Evolutionary conservation across 2,329 filamentous ascomycete species (phyloP).

Genomic region (Cadophora sp.): DNA sequence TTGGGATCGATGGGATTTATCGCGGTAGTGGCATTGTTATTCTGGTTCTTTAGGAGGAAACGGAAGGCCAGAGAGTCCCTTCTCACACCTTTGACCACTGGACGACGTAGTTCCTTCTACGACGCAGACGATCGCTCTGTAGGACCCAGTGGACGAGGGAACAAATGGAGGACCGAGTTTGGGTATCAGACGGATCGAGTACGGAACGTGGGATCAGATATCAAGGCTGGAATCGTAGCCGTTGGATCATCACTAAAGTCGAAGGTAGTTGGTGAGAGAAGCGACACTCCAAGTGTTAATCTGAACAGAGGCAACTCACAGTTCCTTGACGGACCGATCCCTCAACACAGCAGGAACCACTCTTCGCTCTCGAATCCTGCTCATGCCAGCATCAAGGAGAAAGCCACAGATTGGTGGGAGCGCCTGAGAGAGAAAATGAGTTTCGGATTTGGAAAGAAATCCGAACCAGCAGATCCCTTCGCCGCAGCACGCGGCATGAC

Average conservation of each 20-base stretch:
- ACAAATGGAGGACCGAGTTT: slow-evolving; percentile 32
- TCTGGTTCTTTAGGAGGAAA: slow-evolving; percentile 39
- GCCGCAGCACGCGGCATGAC: slow-evolving; percentile 36
- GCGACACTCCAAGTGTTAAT: slow-evolving; percentile 52
- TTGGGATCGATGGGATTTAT: slow-evolving; percentile 40
- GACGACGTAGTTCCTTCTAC: slow-evolving; percentile 35
- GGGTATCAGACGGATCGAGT: slow-evolving; percentile 29
- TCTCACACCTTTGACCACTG: slow-evolving; percentile 38
- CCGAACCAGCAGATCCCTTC: slow-evolving; percentile 49
- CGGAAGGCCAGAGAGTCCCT: slow-evolving; percentile 35
- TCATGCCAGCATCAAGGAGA: slow-evolving; percentile 42
- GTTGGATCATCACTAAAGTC: slow-evolving; percentile 40
- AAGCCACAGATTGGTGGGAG: slow-evolving; percentile 54
- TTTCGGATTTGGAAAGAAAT: slow-evolving; percentile 47
- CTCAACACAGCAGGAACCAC: slow-evolving; percentile 49
- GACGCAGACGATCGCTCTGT: slow-evolving; percentile 35
- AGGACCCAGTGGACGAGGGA: slow-evolving; percentile 28
- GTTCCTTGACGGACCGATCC: slow-evolving; percentile 47
- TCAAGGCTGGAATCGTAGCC: slow-evolving; percentile 34
- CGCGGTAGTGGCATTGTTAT: slow-evolving; percentile 38
- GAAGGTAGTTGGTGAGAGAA: slow-evolving; percentile 39
- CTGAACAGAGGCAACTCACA: slow-evolving; percentile 61
- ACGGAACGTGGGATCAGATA: slow-evolving; percentile 27
- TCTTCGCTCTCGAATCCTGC: slow-evolving; percentile 39
- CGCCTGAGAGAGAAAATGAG: slow-evolving; percentile 50